Base-by-base conservation (phyloP, 2,329 filamentous ascomycete genomes). In the Fusarium sp. region DNA sequence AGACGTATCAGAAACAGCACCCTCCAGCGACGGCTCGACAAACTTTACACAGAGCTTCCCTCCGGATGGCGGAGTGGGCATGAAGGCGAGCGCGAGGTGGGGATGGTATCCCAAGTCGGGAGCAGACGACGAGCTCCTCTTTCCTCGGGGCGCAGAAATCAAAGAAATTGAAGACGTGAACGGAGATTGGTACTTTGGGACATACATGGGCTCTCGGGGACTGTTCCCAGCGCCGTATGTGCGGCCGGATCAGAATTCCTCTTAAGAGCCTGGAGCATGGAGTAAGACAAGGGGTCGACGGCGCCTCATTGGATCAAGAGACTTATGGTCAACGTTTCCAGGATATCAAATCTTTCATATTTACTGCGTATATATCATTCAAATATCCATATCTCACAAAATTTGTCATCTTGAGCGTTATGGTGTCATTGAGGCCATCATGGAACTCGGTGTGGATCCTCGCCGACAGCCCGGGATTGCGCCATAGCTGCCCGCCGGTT, bases 171-270 rank as follows among this genome's bases (percentile, higher is more conserved):
- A 96, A 80, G 93, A 97, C 81, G 91, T 97, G 57, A 98, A 98
- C 81, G 94, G 92, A 20, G 95, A 98, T 81, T 98, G 95, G 95
- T 95, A 89, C 79, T 93, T 92, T 84, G 96, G 96, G 0, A 91
- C 91, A 31, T 98, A 97, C 85, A 95, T 95, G 84, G 95, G 95
- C 0, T 85, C 84, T 27, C 91, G 90, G 76, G 95, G 95, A 0
- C 78, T 98, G 74, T 97, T 98, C 80, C 95, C 95, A 6, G 91
- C 92, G 8, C 89, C 90, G 9, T 96, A 96, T 86, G 93, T 95
- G 29, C 85, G 85, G 74, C 79, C 91, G 31, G 74, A 80, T 20
- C 71, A 89, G 45, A 75, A 70, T 50, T 45, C 67, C 58, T 61
- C 40, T n/a, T 74, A 35, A 59, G 50, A 52, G 54, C 45, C 25